Evolutionary conservation across 2,329 filamentous ascomycete species (phyloP), one percentile per base, ranked within the genome.

Genomic region (Aureobasidium sp.): DNA sequence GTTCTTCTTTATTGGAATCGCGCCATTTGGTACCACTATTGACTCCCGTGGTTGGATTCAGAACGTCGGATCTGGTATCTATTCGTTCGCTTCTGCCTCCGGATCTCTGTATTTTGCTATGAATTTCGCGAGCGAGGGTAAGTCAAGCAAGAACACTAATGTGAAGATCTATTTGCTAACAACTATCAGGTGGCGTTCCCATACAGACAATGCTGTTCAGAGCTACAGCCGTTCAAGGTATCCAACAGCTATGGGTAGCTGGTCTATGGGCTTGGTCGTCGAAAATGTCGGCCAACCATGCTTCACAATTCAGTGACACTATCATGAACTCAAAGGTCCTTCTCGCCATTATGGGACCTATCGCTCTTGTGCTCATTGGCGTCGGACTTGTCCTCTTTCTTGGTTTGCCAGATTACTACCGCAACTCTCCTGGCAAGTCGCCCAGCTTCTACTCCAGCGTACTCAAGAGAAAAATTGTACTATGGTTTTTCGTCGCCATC

Each of bases 241-340:
- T 80, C 4, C 82, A 85, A 61, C 82, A 85, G 62, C 71, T 82
- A 57, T 86, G 85, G 64, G 74, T 83, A 45, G 77, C 81, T 24
- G 78, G 74, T 4, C 72, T 86, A 12, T 86, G 81, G 81, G 84
- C 79, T 62, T 85, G 83, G 83, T 82, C 82, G 24, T 74, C 74
- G 16, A 69, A 68, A 47, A 64, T 70, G 2, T 71, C 70, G 7
- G 63, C 70, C 16, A 69, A 68, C 21, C 75, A 74, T 8, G 62
- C 70, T 35, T 63, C 69, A 1, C 54, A 57, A 6, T 35, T 48
- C n/a, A 17, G 56, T 34, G 50, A 56, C 41, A 35, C 61, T 53
- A 56, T 60, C 47, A 56, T 59, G 53, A 39, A 57, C 45, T 54
- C 45, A 25, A 41, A 45, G 39, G 61, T 70, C 53, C 68, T 69